A percentile compares a stretch with the other conserved stretches of the same genome.
Conservation (phyloP, 257 asterid species). For the Buddleja alternifolia region DNA sequence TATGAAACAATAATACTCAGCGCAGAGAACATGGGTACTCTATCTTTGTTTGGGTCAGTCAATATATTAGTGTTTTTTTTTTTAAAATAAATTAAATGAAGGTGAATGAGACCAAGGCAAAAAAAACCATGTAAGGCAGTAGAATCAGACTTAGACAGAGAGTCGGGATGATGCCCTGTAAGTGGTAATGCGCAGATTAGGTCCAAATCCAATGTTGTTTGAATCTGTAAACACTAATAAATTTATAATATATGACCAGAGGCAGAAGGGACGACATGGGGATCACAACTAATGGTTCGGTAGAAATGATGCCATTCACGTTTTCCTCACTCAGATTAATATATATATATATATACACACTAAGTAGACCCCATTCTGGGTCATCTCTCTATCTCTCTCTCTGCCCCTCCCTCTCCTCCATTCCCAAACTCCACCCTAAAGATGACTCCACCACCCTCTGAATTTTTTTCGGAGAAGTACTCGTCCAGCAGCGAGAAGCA, state of each 20-base stretch:
- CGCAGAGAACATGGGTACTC: too few species aligned
- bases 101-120: too few species aligned
- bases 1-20: not conserved
- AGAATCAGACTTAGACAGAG: not conserved
- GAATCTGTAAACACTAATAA: not conserved
- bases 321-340: slow-evolving; percentile 20
- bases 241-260: not conserved
- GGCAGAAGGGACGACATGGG: slow-evolving; percentile 47
- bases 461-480: slow-evolving; percentile 17
- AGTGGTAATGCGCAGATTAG: not conserved
- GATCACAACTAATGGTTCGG: slow-evolving; percentile 39
- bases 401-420: too few species aligned
- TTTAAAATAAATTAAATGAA: too few species aligned
- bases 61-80: too few species aligned
- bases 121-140: too few species aligned
- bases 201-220: not conserved
- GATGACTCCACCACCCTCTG: too few species aligned
- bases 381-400: too few species aligned
- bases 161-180: not conserved
- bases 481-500: slow-evolving; percentile 50
- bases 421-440: too few species aligned
- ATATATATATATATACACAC: too few species aligned
- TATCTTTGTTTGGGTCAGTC: too few species aligned
- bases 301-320: slow-evolving; percentile 53
- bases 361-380: slow-evolving; percentile 19